Conservation (phyloP, 2,329 filamentous ascomycete genomes). For the Nemania abortiva region DNA sequence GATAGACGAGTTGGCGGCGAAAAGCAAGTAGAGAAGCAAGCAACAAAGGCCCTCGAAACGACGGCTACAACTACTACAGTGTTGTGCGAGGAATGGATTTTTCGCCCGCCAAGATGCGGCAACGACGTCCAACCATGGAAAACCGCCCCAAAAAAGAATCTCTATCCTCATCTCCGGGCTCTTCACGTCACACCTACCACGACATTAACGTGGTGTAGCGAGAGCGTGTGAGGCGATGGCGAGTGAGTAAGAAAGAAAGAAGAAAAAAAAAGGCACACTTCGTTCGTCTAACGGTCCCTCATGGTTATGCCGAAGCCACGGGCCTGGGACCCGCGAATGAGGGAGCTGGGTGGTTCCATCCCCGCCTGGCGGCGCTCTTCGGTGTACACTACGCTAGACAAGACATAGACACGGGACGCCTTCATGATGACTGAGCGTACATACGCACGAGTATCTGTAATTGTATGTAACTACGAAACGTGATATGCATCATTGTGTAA, state of each 20-base stretch:
- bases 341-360: constrained; percentile 12
- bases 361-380: constrained; percentile 5
- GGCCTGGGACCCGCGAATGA: constrained; percentile 30
- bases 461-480: not conserved
- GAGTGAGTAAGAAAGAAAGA: not conserved
- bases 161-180: constrained; percentile 26
- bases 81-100: not conserved
- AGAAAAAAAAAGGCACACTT: not conserved
- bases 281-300: constrained; percentile 37
- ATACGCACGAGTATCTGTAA: not conserved
- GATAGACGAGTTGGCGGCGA: constrained; percentile 30
- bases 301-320: constrained; percentile 38
- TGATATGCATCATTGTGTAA: not conserved
- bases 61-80: not conserved
- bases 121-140: not conserved
- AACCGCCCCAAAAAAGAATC: not conserved
- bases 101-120: not conserved
- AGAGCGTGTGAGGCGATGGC: not conserved
- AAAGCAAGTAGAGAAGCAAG: not conserved
- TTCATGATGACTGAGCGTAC: constrained; percentile 21
- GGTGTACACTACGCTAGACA: constrained; percentile 6
- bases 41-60: not conserved
- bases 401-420: not conserved
- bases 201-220: constrained; percentile 28
- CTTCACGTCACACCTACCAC: constrained; percentile 23